Evolutionary conservation across 1,284 basidiomycete genomes (phyloP).

Genomic region (Heterobasidion annosum): DNA sequence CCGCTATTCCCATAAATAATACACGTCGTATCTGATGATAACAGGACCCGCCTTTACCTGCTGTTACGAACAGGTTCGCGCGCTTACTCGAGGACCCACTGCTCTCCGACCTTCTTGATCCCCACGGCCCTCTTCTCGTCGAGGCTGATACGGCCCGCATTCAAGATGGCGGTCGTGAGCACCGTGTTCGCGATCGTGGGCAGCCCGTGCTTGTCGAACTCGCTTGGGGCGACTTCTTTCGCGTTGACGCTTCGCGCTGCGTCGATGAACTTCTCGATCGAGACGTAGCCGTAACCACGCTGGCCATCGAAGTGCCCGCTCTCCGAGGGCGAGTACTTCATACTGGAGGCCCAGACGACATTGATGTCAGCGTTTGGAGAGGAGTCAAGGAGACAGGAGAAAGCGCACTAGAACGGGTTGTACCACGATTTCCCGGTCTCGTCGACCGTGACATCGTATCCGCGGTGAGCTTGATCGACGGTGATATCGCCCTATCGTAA

Average conservation of each 20-base stretch:
- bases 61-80: neutral
- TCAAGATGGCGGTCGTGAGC: constrained; percentile 84
- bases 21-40: neutral
- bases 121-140: constrained; percentile 80
- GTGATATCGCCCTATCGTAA: constrained; percentile 65
- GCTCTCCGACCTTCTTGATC: constrained; percentile 58
- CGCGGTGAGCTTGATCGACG: constrained; percentile 89
- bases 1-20: neutral
- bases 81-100: constrained; percentile 62
- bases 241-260: constrained; percentile 73
- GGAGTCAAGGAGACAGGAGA: neutral
- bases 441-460: constrained; percentile 82
- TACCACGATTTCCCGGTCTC: constrained; percentile 77
- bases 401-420: constrained; percentile 83
- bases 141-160: constrained; percentile 83
- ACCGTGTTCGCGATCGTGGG: constrained; percentile 88
- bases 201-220: constrained; percentile 74
- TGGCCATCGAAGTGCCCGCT: constrained; percentile 91
- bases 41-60: neutral
- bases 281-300: constrained; percentile 84
- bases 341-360: constrained; percentile 33
- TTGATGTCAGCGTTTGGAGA: neutral
- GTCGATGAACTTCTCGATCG: constrained; percentile 88
- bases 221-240: constrained; percentile 49
- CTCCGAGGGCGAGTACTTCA: constrained; percentile 90